phyloP scores from a whole-genome alignment of 1,284 basidiomycete genomes.

The Neonothopanus nambi region DNA sequence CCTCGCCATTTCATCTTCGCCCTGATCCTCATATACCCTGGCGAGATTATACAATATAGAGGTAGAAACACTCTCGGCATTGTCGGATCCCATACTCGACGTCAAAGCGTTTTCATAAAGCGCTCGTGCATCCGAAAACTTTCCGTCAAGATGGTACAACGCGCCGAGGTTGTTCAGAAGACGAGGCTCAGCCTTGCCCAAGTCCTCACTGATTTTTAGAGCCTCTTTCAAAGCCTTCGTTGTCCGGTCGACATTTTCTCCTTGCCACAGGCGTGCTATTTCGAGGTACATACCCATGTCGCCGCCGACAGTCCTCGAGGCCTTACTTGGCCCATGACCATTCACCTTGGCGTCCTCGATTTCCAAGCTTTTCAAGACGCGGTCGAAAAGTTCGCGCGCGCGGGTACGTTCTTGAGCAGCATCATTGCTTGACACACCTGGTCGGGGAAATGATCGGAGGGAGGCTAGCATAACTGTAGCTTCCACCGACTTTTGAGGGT shows the following conservation, averaged over 20 bases:
- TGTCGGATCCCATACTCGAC: constrained; percentile 45
- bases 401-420: constrained; percentile 67
- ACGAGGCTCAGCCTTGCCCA: constrained; percentile 56
- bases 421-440: constrained; percentile 76
- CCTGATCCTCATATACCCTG: constrained; percentile 82
- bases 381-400: constrained; percentile 82
- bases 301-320: constrained; percentile 59
- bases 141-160: constrained; percentile 72
- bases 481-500: constrained; percentile 69
- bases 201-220: constrained; percentile 55
- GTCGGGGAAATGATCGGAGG: constrained; percentile 76
- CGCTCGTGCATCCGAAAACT: constrained; percentile 52
- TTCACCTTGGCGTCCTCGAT: constrained; percentile 48
- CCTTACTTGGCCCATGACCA: constrained; percentile 36
- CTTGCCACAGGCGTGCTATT: constrained; percentile 85
- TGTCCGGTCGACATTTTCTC: constrained; percentile 74
- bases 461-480: constrained; percentile 89
- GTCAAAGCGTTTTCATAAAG: constrained; percentile 73
- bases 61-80: constrained; percentile 72
- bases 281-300: constrained; percentile 87
- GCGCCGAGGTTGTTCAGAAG: constrained; percentile 85
- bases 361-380: constrained; percentile 68
- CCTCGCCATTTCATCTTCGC: constrained; percentile 69
- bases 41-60: constrained; percentile 89
- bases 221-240: constrained; percentile 76